Evolutionary conservation across 2,329 filamentous ascomycete genomes (phyloP).

Genomic region (Fusarium sp.): DNA sequence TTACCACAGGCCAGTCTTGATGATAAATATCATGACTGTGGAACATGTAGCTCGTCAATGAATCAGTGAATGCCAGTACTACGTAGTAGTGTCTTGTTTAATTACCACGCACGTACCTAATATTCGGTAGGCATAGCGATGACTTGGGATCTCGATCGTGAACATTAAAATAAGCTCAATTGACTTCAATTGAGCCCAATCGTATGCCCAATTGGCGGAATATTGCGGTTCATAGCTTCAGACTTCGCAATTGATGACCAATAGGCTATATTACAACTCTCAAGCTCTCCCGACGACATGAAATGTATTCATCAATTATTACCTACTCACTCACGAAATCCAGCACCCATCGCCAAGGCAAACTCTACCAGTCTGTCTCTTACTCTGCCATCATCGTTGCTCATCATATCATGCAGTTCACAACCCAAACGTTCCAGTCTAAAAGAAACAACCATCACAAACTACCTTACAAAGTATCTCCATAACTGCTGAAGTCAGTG

Average conservation of each 20-base stretch:
- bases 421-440: slow-evolving; percentile 7
- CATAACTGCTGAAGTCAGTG: slow-evolving; percentile 5
- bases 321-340: neutral
- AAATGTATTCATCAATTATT: neutral
- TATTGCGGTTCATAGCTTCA: too few species aligned
- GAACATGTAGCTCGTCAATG: slow-evolving; percentile 29
- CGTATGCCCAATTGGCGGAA: too few species aligned
- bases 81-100: slow-evolving; percentile 10
- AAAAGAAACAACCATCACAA: neutral
- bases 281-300: neutral
- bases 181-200: neutral
- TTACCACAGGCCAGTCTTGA: neutral
- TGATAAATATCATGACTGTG: slow-evolving; percentile 1
- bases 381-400: too few species aligned
- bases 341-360: neutral
- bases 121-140: slow-evolving; percentile 29
- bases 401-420: neutral
- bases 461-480: slow-evolving; percentile 18
- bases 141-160: slow-evolving; percentile 28
- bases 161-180: neutral
- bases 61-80: slow-evolving; percentile 42
- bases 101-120: slow-evolving; percentile 22
- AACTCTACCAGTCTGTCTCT: neutral
- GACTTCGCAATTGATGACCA: too few species aligned
- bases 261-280: neutral